phyloP scores from a whole-genome alignment of 768 basidiomycete genomes.

The Brasilioporus rufonigricans region DNA sequence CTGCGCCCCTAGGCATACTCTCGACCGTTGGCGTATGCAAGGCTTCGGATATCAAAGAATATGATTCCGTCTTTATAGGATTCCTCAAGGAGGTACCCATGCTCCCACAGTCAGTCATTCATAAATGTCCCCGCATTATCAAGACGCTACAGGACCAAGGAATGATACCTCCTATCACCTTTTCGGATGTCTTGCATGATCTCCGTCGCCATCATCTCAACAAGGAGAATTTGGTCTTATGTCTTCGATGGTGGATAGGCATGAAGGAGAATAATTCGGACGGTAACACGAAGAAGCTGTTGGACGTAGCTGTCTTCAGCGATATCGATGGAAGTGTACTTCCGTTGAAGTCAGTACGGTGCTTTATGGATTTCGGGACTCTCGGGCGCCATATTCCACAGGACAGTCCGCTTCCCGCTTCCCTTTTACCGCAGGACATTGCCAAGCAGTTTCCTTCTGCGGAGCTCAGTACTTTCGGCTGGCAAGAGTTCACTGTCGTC shows the following conservation, averaged over 20 bases:
- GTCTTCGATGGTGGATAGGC: slow-evolving; percentile 82
- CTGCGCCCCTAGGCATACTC: not conserved
- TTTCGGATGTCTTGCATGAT: slow-evolving; percentile 71
- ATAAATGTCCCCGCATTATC: slow-evolving; percentile 24
- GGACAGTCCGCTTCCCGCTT: slow-evolving; percentile 11
- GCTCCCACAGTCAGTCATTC: not conserved
- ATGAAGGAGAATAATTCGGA: slow-evolving; percentile 34
- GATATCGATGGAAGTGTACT: slow-evolving; percentile 53
- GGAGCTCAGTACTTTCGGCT: slow-evolving; percentile 63
- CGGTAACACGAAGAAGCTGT: slow-evolving; percentile 45
- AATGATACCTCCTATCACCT: slow-evolving; percentile 48
- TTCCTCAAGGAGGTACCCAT: not conserved
- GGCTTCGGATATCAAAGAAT: not conserved
- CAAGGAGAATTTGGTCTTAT: slow-evolving; percentile 74
- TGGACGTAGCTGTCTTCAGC: slow-evolving; percentile 67
- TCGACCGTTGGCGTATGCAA: not conserved
- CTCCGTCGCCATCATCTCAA: slow-evolving; percentile 66
- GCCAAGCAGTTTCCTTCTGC: slow-evolving; percentile 50
- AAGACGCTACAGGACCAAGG: slow-evolving; percentile 56
- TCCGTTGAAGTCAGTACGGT: slow-evolving; percentile 65
- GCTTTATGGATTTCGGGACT: slow-evolving; percentile 65
- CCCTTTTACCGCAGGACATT: slow-evolving; percentile 10
- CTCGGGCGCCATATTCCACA: slow-evolving; percentile 48
- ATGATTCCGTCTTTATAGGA: not conserved
- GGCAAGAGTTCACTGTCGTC: slow-evolving; percentile 68